A percentile compares a stretch with the other conserved stretches of the same genome.
Conservation (phyloP, 73 alveolate species). For the Diophrys appendiculata region DNA sequence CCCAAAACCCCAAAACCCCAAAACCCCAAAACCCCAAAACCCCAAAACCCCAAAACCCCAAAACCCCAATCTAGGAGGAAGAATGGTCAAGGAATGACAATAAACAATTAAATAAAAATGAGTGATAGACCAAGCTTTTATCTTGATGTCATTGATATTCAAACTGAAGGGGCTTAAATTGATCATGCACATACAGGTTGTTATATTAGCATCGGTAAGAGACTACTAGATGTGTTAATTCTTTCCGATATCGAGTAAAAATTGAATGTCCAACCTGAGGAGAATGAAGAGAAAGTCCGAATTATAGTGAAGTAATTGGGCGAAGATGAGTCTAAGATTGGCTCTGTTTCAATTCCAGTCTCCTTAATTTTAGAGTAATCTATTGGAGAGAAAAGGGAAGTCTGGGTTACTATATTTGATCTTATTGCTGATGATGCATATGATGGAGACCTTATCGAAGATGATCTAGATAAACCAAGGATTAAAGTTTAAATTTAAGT, state of each 20-base stretch:
- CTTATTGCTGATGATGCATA: constrained; percentile 61
- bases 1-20: no score
- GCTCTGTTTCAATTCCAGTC: constrained; percentile 9
- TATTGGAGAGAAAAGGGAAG: not conserved
- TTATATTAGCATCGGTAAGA: constrained; percentile 8
- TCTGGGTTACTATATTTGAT: constrained; percentile 67
- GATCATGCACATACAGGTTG: no score
- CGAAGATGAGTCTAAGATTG: constrained; percentile 46
- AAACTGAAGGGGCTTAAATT: no score
- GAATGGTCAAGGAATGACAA: no score
- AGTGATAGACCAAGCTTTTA: no score
- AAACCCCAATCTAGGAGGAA: no score
- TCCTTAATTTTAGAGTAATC: not conserved
- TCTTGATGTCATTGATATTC: no score
- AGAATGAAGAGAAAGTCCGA: constrained; percentile 18
- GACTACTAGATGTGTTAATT: constrained; percentile 59
- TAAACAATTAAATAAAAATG: no score
- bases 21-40: no score
- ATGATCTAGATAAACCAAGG: constrained; percentile 65
- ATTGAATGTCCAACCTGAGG: constrained; percentile 17
- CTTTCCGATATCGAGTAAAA: constrained; percentile 32
- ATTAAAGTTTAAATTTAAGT: constrained; percentile 21
- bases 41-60: no score
- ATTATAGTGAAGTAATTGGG: constrained; percentile 48
- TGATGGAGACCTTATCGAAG: constrained; percentile 67